These are phyloP conservation scores for Pelargonium nanum DNA, from an alignment of 345 rosid genomes.

Conservation along the genomic window DNA sequence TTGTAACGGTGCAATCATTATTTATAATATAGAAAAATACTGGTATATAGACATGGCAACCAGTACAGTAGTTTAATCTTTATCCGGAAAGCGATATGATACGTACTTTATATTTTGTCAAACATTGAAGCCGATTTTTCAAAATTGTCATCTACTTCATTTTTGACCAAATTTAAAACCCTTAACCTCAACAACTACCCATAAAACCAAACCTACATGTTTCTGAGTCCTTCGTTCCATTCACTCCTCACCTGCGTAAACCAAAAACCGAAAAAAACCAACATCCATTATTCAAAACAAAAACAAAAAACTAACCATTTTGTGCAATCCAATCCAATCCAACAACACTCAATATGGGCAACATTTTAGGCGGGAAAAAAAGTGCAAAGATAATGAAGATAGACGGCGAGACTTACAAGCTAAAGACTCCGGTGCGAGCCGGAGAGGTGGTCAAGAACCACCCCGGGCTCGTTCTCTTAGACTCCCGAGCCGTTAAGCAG, in stretches of 20 bases:
- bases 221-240: not conserved
- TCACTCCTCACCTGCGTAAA: not conserved
- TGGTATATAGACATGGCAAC: too few relatives aligned
- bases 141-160: constrained; percentile 26
- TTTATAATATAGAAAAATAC: too few relatives aligned
- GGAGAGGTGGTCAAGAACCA: constrained; percentile 49
- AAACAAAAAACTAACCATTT: not conserved
- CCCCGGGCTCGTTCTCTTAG: constrained; percentile 64
- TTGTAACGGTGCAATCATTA: too few relatives aligned
- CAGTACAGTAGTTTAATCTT: constrained; percentile 3
- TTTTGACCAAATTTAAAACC: constrained; percentile 22
- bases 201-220: constrained; percentile 3
- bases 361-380: constrained; percentile 48
- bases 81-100: constrained; percentile 15
- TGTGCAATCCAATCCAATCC: too few relatives aligned
- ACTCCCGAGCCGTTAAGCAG: constrained; percentile 73
- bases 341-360: constrained; percentile 46
- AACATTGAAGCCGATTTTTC: constrained; percentile 18
- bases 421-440: constrained; percentile 78
- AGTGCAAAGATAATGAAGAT: constrained; percentile 72
- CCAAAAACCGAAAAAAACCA: not conserved
- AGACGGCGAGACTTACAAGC: constrained; percentile 67
- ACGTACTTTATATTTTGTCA: constrained; percentile 18
- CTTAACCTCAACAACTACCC: not conserved
- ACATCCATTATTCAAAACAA: not conserved